Evolutionary conservation across 768 basidiomycete species (phyloP).

Genomic region (Brasilioporus rufonigricans): DNA sequence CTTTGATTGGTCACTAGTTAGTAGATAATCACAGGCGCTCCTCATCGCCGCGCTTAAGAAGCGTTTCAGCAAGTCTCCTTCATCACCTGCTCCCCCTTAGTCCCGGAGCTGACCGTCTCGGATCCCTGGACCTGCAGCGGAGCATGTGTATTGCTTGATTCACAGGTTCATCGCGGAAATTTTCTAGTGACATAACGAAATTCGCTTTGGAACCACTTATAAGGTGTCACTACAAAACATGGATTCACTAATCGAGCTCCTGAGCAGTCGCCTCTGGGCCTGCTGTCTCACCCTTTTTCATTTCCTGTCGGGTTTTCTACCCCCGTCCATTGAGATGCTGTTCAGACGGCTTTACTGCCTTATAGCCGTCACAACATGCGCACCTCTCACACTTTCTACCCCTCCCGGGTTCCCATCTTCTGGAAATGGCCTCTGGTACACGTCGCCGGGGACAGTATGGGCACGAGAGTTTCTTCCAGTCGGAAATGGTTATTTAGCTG

Average conservation of each 20-base stretch:
- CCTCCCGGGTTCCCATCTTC: constrained; percentile 58
- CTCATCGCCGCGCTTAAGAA: not conserved
- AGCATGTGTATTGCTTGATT: constrained; percentile 5
- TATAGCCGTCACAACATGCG: constrained; percentile 18
- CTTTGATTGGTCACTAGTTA: not conserved
- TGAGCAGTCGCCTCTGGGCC: constrained; percentile 19
- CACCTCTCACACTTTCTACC: constrained; percentile 16
- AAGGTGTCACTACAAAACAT: constrained; percentile 11
- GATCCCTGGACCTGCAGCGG: not conserved
- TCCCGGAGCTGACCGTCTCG: not conserved
- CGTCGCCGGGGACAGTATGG: constrained; percentile 52
- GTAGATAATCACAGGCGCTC: not conserved
- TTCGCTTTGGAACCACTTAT: not conserved
- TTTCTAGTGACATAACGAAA: not conserved
- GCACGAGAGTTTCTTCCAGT: constrained; percentile 60
- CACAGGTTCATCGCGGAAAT: not conserved
- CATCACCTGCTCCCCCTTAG: not conserved
- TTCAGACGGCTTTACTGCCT: constrained; percentile 23
- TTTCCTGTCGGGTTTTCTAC: constrained; percentile 17
- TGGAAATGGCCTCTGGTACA: constrained; percentile 79
- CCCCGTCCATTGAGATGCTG: constrained; percentile 15
- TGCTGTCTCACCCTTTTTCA: constrained; percentile 8
- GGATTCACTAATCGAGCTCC: constrained; percentile 18
- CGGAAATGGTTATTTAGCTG: constrained; percentile 72
- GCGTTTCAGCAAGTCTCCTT: not conserved